phyloP scores from a whole-genome alignment of 2,329 filamentous ascomycete genomes.

The Beauveria sp. region DNA sequence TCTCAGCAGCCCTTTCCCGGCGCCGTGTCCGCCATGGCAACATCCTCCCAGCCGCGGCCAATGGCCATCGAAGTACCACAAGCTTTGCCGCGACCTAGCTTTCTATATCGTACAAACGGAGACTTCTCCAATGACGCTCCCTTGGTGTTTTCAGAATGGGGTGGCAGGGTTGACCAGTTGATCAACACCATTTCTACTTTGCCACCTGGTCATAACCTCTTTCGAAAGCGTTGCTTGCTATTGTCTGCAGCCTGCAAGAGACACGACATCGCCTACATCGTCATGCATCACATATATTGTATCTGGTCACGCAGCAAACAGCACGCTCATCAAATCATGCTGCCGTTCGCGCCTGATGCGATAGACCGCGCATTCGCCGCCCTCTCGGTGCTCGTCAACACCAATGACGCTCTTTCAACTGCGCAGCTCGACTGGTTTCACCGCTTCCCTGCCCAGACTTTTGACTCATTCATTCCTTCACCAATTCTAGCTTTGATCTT shows the following conservation, averaged over 20 bases:
- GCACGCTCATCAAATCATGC: slow-evolving; percentile 25
- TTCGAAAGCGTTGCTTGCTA: slow-evolving; percentile 40
- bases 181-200: background rate
- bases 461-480: slow-evolving; percentile 18
- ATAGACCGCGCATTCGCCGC: slow-evolving; percentile 28
- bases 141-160: background rate
- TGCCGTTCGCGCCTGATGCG: background rate
- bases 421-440: slow-evolving; percentile 26
- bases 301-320: slow-evolving; percentile 35
- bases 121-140: background rate
- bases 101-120: background rate
- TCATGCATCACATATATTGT: slow-evolving; percentile 59
- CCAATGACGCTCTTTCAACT: slow-evolving; percentile 25
- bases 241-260: slow-evolving; percentile 47
- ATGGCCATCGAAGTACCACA: background rate
- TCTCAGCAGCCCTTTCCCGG: slow-evolving; percentile 2
- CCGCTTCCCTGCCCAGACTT: slow-evolving; percentile 25
- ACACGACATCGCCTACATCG: slow-evolving; percentile 56
- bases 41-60: background rate
- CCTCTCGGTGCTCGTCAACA: slow-evolving; percentile 29
- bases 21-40: background rate
- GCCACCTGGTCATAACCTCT: background rate
- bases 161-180: background rate
- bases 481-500: background rate
- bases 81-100: background rate